Percentiles rank a stretch among this genome's conserved stretches.
Evolutionary conservation across 495 filamentous ascomycete genomes (phyloP).

Genomic region (Immersiella caudata): DNA sequence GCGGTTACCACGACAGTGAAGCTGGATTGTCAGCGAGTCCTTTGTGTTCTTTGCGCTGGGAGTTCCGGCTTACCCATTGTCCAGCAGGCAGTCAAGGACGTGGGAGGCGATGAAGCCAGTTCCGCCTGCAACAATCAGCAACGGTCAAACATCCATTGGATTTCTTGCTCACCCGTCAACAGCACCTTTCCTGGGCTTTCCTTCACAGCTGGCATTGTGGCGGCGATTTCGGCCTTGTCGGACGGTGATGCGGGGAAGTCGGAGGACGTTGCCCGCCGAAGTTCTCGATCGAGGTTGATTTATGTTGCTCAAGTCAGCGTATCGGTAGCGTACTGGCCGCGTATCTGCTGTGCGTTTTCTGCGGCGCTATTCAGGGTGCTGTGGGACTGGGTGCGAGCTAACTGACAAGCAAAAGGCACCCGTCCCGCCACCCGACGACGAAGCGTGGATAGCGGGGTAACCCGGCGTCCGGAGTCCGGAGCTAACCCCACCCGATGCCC

Average conservation of each 20-base stretch:
- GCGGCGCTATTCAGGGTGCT: background rate
- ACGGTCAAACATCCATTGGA: background rate
- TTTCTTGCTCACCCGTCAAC: background rate
- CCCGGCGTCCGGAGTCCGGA: background rate
- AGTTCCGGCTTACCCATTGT: conserved; percentile 29
- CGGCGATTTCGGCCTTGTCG: background rate
- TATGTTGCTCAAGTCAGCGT: background rate
- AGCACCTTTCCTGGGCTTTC: background rate
- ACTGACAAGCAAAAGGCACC: background rate
- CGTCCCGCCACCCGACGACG: background rate
- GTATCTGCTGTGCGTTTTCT: background rate
- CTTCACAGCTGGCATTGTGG: conserved; percentile 1
- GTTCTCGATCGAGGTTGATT: background rate
- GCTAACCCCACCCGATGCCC: background rate
- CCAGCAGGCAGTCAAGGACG: conserved; percentile 39
- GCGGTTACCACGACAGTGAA: conserved; percentile 45
- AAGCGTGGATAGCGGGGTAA: background rate
- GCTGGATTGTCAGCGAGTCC: conserved; percentile 21
- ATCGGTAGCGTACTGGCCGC: background rate
- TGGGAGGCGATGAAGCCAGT: conserved; percentile 49
- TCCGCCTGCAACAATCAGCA: conserved; percentile 33
- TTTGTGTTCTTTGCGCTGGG: background rate
- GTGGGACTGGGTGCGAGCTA: background rate
- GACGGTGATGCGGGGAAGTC: background rate
- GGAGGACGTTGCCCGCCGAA: background rate